phyloP scores from a whole-genome alignment of 352 stramenopile species.

The Pythium periplocum region DNA sequence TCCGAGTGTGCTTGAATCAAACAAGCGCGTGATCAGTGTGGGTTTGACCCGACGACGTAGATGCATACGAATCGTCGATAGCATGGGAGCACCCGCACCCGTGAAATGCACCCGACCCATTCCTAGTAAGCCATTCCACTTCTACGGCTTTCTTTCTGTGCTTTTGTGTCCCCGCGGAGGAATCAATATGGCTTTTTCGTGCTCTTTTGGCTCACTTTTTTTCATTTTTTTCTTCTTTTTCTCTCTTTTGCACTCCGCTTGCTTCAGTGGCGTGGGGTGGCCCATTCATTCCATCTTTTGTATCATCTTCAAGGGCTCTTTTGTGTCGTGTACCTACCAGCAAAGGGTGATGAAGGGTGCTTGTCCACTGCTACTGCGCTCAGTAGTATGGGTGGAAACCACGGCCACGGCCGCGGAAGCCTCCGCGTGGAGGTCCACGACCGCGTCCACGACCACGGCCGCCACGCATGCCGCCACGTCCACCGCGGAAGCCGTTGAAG shows the following conservation, averaged over 20 bases:
- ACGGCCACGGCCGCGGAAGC: constrained; percentile 59
- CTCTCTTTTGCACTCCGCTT: background rate
- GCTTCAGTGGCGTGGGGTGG: background rate
- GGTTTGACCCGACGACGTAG: too few relatives aligned
- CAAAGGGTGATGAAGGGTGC: constrained; percentile 4
- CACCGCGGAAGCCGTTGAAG: constrained; percentile 59
- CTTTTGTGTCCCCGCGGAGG: constrained; percentile 2
- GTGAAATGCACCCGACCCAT: too few relatives aligned
- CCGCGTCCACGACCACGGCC: constrained; percentile 41
- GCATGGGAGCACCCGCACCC: too few relatives aligned
- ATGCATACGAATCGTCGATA: too few relatives aligned
- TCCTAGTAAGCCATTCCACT: too few relatives aligned
- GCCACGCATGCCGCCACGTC: constrained; percentile 39
- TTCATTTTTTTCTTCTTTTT: constrained; percentile 18
- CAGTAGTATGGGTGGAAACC: constrained; percentile 75
- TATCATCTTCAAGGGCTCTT: constrained; percentile 10
- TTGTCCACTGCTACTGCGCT: background rate
- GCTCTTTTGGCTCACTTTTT: constrained; percentile 12
- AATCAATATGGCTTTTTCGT: constrained; percentile 5
- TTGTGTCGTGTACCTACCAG: constrained; percentile 10
- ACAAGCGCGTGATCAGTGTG: background rate
- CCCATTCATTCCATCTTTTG: constrained; percentile 3
- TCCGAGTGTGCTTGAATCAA: constrained; percentile 1
- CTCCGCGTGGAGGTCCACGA: constrained; percentile 43
- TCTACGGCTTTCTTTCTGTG: constrained; percentile 7